phyloP scores from a whole-genome alignment of 2,329 filamentous ascomycete genomes.

The Domatiomyces globalis region DNA sequence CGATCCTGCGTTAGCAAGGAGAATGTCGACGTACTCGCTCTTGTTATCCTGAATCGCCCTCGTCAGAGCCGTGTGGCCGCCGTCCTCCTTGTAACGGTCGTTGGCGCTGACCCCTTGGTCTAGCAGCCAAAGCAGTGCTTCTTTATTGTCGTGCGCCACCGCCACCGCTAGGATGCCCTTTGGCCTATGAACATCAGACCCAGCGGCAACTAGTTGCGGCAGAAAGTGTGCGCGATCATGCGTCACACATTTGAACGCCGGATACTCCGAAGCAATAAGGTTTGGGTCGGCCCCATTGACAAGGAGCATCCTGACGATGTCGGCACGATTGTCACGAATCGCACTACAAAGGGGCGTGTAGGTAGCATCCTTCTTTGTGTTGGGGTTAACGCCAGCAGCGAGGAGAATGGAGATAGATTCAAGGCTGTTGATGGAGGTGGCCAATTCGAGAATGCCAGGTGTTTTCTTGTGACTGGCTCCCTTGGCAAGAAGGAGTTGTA shows the following conservation, averaged over 20 bases:
- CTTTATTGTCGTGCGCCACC: slow-evolving; percentile 46
- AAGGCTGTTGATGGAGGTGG: slow-evolving; percentile 48
- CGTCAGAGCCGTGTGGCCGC: slow-evolving; percentile 48
- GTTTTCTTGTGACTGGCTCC: slow-evolving; percentile 48
- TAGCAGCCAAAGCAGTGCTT: slow-evolving; percentile 47
- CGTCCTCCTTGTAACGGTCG: slow-evolving; percentile 40
- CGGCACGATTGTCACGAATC: slow-evolving; percentile 50
- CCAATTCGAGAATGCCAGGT: slow-evolving; percentile 51
- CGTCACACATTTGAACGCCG: slow-evolving; percentile 54
- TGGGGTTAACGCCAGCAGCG: slow-evolving; percentile 46
- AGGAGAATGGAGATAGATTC: slow-evolving; percentile 46
- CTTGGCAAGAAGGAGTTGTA: slow-evolving; percentile 44
- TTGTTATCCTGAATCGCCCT: slow-evolving; percentile 51
- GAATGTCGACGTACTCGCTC: slow-evolving; percentile 44
- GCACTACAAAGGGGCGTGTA: slow-evolving; percentile 56
- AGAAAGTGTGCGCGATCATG: slow-evolving; percentile 50
- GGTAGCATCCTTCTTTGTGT: slow-evolving; percentile 49
- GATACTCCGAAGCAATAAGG: slow-evolving; percentile 47
- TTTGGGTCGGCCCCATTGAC: slow-evolving; percentile 39
- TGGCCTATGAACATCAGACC: slow-evolving; percentile 44
- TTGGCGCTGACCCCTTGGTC: slow-evolving; percentile 48
- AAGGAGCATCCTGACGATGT: slow-evolving; percentile 48
- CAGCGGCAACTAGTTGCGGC: slow-evolving; percentile 44
- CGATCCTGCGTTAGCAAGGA: slow-evolving; percentile 46
- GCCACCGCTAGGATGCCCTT: slow-evolving; percentile 54